A percentile compares a stretch with the other conserved stretches of the same genome.
phyloP scores from a whole-genome alignment of 768 basidiomycete species.

The Gelatoporia subvermispora region DNA sequence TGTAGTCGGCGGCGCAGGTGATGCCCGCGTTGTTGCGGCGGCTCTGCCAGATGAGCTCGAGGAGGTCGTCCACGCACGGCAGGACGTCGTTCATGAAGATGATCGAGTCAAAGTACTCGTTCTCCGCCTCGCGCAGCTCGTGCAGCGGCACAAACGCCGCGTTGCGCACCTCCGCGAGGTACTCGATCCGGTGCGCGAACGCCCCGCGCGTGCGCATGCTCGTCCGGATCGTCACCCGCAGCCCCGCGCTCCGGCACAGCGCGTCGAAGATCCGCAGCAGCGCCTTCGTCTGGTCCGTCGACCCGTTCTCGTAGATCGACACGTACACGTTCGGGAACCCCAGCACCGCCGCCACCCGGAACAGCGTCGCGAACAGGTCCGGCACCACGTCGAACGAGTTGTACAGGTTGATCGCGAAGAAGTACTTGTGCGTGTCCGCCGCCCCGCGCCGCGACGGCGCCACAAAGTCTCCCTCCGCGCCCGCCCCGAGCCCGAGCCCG shows the following conservation, averaged over 20 bases:
- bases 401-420: slow-evolving; percentile 98
- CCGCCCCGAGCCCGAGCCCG: slow-evolving; percentile 47
- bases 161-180: slow-evolving; percentile 99
- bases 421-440: slow-evolving; percentile 87
- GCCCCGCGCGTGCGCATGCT: slow-evolving; percentile 89
- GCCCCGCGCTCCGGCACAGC: slow-evolving; percentile 81
- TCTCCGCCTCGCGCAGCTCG: slow-evolving; percentile 86
- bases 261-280: slow-evolving; percentile 93
- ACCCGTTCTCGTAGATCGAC: slow-evolving; percentile 98
- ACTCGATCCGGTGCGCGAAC: slow-evolving; percentile 99
- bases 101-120: slow-evolving; percentile 94
- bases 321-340: slow-evolving; percentile 98
- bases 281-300: slow-evolving; percentile 98
- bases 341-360: slow-evolving; percentile 85
- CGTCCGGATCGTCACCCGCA: slow-evolving; percentile 90
- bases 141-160: slow-evolving; percentile 93
- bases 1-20: slow-evolving; percentile 97
- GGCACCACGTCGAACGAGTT: slow-evolving; percentile 99
- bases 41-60: slow-evolving; percentile 97
- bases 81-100: slow-evolving; percentile 99
- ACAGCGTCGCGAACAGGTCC: slow-evolving; percentile 94
- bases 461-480: slow-evolving; percentile 34
- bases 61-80: slow-evolving; percentile 94
- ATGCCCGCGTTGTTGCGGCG: slow-evolving; percentile 93
- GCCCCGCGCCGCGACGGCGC: slow-evolving; percentile 26